Evolutionary conservation across 2,329 filamentous ascomycete species (phyloP).

Genomic region (Oidium heveae): DNA sequence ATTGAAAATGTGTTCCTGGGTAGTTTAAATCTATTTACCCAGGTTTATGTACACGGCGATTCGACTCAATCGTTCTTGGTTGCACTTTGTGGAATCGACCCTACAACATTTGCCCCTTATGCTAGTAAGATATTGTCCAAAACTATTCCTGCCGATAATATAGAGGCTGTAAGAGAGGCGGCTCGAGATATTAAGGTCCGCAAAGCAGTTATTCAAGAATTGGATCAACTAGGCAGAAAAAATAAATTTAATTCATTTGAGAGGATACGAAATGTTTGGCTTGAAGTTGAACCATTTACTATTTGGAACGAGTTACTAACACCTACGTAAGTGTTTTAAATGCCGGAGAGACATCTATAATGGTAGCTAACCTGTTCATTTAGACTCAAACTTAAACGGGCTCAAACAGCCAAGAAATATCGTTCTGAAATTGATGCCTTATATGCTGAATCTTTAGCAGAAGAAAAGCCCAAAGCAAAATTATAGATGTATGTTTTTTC

Average conservation of each 20-base stretch:
- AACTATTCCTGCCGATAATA: conserved; percentile 36
- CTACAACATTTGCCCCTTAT: conserved; percentile 57
- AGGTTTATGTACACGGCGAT: conserved; percentile 81
- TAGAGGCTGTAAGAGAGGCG: conserved; percentile 39
- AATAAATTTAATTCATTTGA: conserved; percentile 87
- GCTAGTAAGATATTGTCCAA: conserved; percentile 52
- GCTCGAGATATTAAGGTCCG: conserved; percentile 44
- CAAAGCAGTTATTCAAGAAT: conserved; percentile 48
- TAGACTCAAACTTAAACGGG: conserved; percentile 47
- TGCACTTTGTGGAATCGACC: conserved; percentile 68
- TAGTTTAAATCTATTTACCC: conserved; percentile 50
- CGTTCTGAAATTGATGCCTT: conserved; percentile 11
- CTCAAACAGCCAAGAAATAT: conserved; percentile 32
- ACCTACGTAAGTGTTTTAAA: conserved; percentile 40
- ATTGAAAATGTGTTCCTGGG: conserved; percentile 88
- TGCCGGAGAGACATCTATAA: neutral
- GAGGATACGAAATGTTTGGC: conserved; percentile 44
- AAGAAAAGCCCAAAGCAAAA: conserved; percentile 18
- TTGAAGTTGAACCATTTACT: conserved; percentile 74
- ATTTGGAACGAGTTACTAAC: conserved; percentile 81
- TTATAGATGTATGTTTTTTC: conserved; percentile 17
- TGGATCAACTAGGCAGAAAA: conserved; percentile 55
- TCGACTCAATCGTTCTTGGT: conserved; percentile 59
- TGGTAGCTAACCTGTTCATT: neutral
- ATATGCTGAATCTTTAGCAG: conserved; percentile 13